phyloP scores from a whole-genome alignment of 768 basidiomycete species.

The Dioszegia crocea region DNA sequence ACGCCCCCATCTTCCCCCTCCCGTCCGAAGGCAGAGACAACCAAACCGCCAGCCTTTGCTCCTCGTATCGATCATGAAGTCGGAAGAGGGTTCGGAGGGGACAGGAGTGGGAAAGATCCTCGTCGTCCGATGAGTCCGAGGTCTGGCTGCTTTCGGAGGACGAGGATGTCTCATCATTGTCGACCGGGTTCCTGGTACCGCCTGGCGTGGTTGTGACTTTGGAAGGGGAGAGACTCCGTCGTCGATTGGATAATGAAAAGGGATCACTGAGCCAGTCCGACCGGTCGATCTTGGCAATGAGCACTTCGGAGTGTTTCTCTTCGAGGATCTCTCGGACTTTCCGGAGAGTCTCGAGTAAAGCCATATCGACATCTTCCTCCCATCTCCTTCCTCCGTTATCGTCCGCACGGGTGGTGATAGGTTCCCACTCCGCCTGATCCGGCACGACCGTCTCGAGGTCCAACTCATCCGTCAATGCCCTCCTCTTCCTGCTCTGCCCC shows the following conservation, averaged over 20 bases:
- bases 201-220: neutral
- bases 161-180: too few species aligned
- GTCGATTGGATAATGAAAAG: neutral
- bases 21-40: constrained; percentile 12
- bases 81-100: constrained; percentile 32
- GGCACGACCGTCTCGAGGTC: neutral
- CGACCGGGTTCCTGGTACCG: neutral
- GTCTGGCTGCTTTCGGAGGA: too few species aligned
- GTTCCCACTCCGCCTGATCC: neutral
- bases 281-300: constrained; percentile 7
- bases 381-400: constrained; percentile 2
- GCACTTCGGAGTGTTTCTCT: neutral
- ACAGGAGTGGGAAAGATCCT: constrained; percentile 15
- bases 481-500: neutral
- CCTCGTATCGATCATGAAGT: constrained; percentile 40
- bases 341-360: constrained; percentile 14
- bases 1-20: constrained; percentile 29
- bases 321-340: constrained; percentile 8
- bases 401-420: neutral
- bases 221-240: neutral
- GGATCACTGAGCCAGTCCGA: constrained; percentile 19
- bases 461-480: constrained; percentile 6
- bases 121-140: neutral
- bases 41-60: constrained; percentile 39
- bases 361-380: constrained; percentile 24